Evolutionary conservation across 2,329 filamentous ascomycete species (phyloP).

Genomic region (Penicillium italicum): DNA sequence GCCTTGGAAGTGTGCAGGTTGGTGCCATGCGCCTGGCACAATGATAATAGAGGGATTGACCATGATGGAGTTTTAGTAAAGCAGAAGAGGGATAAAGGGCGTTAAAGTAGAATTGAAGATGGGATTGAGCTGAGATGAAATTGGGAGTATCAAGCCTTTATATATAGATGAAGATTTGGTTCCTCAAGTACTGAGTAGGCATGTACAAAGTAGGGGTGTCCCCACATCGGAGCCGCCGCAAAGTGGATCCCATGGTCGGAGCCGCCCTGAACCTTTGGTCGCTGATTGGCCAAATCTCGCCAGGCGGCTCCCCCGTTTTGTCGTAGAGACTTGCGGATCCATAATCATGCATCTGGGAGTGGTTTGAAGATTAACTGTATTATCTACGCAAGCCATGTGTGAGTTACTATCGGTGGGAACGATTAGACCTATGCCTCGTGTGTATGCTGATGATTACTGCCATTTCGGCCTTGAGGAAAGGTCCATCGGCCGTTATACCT

Average conservation of each 20-base stretch:
- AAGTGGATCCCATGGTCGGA: not conserved
- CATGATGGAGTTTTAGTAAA: conserved; percentile 11
- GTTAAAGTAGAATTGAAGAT: not conserved
- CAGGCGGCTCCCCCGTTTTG: not conserved
- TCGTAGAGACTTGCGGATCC: not conserved
- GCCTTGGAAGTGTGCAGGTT: conserved; percentile 25
- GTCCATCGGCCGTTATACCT: not conserved
- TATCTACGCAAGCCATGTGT: not conserved
- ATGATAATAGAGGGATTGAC: conserved; percentile 25
- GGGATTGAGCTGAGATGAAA: not conserved
- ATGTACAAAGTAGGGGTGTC: not conserved
- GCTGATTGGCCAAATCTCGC: not conserved
- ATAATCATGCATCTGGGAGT: not conserved
- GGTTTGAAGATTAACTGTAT: not conserved
- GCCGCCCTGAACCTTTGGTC: not conserved
- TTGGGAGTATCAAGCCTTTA: not conserved
- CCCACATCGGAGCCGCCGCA: not conserved
- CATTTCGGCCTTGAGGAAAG: not conserved
- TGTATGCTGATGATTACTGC: not conserved
- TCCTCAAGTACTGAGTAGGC: not conserved
- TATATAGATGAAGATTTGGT: not conserved
- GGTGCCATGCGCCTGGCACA: conserved; percentile 31
- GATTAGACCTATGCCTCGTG: not conserved
- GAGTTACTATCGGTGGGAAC: not conserved
- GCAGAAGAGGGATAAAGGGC: not conserved